Evolutionary conservation across 768 basidiomycete genomes (phyloP), one percentile per base, ranked within the genome.

Genomic region (Rhizopogon roseolus): DNA sequence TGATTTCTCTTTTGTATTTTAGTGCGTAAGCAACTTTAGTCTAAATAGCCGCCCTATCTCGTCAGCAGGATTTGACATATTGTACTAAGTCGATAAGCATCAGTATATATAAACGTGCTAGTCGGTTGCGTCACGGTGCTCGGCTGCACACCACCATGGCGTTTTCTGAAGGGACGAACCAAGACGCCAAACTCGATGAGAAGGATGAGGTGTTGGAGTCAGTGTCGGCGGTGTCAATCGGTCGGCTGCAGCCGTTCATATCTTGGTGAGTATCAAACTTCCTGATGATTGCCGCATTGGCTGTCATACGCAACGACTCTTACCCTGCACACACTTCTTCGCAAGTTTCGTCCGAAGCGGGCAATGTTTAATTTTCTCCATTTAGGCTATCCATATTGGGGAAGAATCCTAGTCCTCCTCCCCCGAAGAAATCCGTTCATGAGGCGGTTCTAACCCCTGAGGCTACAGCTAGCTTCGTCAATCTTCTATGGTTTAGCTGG

Each of bases 401-500:
- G 9, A 53, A 27, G 36, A 34, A 28, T 45, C 17, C 17, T 2
- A 46, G 70, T 11, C 64, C 70, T 5, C 72, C 76, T 3, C 73
- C 74, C 2, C 72, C 86, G 1, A 77, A 73, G 53, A 60, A 61
- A 6, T 84, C 84, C 3, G 65, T 89, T 2, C 79, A 86, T 44
- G 83, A 86, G 52, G 79, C 86, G 2, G 64, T 68, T 2, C 58
- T 81, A 9, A 82, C 84, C 3, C 91, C 90, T 0, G 90, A 93
- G 60, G 76, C 72, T 3, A 77, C 75, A 1, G 90, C 90, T 0
- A 74, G 76, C 38, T 78, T 81, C 65, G 77, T 82, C 56, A 78
- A 73, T 58, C 63, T 79, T 5, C 57, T 92, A 3, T 85, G 82
- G 32, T 95, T 93, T 58, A 67, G 69, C 41, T 94, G 93, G 92